A percentile compares a stretch with the other conserved stretches of the same genome.
Conservation (phyloP, 1,284 basidiomycete species). For the Neolentinus lepideus region DNA sequence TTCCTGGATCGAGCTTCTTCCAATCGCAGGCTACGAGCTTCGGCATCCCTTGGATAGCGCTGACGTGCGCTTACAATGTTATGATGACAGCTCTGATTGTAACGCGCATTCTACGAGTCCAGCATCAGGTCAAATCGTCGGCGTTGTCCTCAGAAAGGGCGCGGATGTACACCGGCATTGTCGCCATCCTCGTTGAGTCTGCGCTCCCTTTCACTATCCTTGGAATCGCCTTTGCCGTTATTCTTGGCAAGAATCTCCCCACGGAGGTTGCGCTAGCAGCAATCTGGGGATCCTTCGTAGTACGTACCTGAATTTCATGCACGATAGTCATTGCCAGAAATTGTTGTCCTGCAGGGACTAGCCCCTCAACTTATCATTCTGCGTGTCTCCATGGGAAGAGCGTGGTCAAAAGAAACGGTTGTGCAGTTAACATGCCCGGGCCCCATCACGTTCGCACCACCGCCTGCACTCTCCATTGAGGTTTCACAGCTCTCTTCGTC, state of each 20-base stretch:
- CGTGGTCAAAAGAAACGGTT: neutral
- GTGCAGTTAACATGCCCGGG: neutral
- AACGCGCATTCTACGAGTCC: conserved; percentile 12
- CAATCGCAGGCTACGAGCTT: conserved; percentile 11
- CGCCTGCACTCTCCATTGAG: too few species aligned
- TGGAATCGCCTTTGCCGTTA: too few species aligned
- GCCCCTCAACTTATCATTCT: neutral
- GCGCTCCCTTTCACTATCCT: conserved; percentile 11
- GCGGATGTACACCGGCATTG: conserved; percentile 15
- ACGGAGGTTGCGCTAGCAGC: too few species aligned
- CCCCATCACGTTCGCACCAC: neutral
- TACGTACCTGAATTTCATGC: too few species aligned
- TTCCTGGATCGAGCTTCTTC: conserved; percentile 13
- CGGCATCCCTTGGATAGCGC: conserved; percentile 17
- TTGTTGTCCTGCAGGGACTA: neutral
- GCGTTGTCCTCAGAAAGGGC: conserved; percentile 10
- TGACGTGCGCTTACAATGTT: conserved; percentile 15
- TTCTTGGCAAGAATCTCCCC: too few species aligned
- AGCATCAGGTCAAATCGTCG: conserved; percentile 5
- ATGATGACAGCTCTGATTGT: conserved; percentile 17
- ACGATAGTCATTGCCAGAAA: too few species aligned
- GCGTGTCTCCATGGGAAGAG: neutral
- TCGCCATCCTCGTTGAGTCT: conserved; percentile 20
- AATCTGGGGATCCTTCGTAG: too few species aligned
- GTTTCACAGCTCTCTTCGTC: too few species aligned